Base-by-base conservation (phyloP, 2,329 filamentous ascomycete species). In the Cadophora malorum region DNA sequence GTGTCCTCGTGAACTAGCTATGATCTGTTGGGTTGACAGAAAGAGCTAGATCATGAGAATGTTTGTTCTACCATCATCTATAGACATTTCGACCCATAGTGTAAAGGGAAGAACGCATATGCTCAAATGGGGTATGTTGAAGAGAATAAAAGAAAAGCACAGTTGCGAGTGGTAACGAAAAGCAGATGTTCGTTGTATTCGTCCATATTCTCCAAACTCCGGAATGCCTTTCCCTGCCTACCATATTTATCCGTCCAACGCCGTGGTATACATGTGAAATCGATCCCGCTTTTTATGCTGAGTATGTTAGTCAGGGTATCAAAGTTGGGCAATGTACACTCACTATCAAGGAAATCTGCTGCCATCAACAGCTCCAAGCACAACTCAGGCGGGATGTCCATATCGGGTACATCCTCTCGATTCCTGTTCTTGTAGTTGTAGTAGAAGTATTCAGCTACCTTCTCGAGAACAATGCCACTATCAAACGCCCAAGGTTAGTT, bases 381-480 rank as follows among this genome's bases (percentile, higher is more conserved):
- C 61, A 94, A 82, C 80, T 94, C 91, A 35, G 91, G 87, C 14
- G 91, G 91, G 67, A 94, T 90, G 19, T 94, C 91, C 88, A 94
- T 91, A 75, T 95, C 92, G 4, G 90, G 88, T 23, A 94, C 91
- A 74, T 93, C 89, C 73, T 90, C 88, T 72, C 83, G 83, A 72
- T 93, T 86, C 63, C 85, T 85, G 79, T 92, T 85, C 75, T 89
- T 90, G 79, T 93, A 90, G 82, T 91, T 91, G 82, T 94, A 94
- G 77, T 93, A 91, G 70, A 94, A 90, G 80, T 94, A 95, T 80
- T 94, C 91, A 78, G 90, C 91, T 38, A 94, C 89, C 77, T 93
- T 93, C 78, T 94, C 91, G 2, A 95, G 86, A 6, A 94, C 86
- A 64, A 90, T 82, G 71, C 88, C 90, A 79, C 91, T 94, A 58